These are phyloP conservation scores for Plasmodium vivax DNA, from an alignment of 169 alveolate genomes.

Conservation along the genomic window DNA sequence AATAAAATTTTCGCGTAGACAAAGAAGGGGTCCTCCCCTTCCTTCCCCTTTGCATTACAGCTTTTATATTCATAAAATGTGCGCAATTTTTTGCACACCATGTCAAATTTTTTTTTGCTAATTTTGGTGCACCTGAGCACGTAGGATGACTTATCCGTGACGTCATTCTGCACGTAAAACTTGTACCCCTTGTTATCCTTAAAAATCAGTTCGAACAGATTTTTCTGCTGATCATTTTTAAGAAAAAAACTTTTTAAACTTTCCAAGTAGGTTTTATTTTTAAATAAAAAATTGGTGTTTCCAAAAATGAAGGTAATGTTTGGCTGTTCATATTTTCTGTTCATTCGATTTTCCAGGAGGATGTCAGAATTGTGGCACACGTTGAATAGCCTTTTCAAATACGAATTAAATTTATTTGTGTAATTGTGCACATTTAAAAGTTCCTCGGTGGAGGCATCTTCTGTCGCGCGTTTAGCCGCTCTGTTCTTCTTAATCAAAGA, in stretches of 20 bases:
- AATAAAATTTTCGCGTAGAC: background rate
- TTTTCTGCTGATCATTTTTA: conserved; percentile 15
- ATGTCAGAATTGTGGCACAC: conserved; percentile 8
- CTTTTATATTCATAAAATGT: conserved; percentile 6
- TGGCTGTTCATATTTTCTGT: background rate
- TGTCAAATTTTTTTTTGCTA: conserved; percentile 19
- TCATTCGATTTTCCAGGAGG: conserved; percentile 3
- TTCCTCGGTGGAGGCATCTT: background rate
- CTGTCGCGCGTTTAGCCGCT: background rate
- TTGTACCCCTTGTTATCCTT: conserved; percentile 49
- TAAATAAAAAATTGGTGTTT: conserved; percentile 20
- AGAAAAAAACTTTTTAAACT: conserved; percentile 25
- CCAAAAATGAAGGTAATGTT: conserved; percentile 22
- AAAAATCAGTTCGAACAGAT: conserved; percentile 33
- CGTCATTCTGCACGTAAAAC: conserved; percentile 36
- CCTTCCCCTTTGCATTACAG: background rate
- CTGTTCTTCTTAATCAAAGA: conserved; percentile 14
- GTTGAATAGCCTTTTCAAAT: conserved; percentile 24
- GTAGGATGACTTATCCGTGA: conserved; percentile 20
- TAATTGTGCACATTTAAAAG: conserved; percentile 22
- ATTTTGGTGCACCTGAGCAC: conserved; percentile 39
- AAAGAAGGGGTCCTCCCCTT: background rate
- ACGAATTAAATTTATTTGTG: conserved; percentile 27
- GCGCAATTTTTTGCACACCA: background rate
- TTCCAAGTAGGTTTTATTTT: conserved; percentile 31